A percentile compares a stretch with the other conserved stretches of the same genome.
Evolutionary conservation across 371 early-diverging fungal genomes (phyloP).

Genomic region (Mucor sp.): DNA sequence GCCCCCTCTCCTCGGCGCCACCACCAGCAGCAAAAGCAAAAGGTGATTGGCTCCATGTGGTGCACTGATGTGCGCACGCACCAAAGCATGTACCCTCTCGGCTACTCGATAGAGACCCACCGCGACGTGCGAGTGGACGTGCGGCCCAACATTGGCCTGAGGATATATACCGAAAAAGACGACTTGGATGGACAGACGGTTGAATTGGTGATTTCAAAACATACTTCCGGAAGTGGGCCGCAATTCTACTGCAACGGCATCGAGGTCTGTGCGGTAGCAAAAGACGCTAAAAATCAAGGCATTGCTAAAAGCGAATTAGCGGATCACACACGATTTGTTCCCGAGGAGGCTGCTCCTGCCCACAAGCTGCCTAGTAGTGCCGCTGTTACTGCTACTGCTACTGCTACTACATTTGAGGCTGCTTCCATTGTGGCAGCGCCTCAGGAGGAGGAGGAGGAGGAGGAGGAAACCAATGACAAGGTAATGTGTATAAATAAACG

Average conservation of each 20-base stretch:
- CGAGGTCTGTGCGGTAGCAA: neutral
- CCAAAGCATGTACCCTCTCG: slow-evolving; percentile 37
- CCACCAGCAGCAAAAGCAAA: slow-evolving; percentile 9
- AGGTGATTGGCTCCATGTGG: slow-evolving; percentile 20
- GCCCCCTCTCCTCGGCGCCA: slow-evolving; percentile 28
- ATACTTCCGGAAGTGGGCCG: slow-evolving; percentile 1
- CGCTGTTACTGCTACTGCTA: too few species aligned
- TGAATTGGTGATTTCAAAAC: slow-evolving; percentile 18
- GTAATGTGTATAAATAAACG: neutral
- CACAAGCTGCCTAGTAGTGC: neutral
- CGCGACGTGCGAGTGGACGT: slow-evolving; percentile 34
- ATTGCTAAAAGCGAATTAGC: neutral
- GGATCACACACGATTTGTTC: neutral
- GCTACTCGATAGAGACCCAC: slow-evolving; percentile 26
- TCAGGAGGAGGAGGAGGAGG: neutral
- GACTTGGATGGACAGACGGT: slow-evolving; percentile 37
- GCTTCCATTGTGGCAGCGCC: too few species aligned
- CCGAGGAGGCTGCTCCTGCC: neutral
- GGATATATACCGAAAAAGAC: slow-evolving; percentile 38
- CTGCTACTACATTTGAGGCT: too few species aligned
- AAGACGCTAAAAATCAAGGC: neutral
- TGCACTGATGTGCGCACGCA: slow-evolving; percentile 48
- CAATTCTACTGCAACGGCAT: slow-evolving; percentile 21
- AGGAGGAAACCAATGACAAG: slow-evolving; percentile 3
- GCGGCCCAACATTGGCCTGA: slow-evolving; percentile 38